These are phyloP conservation scores for Trichosporon sp. DNA, from an alignment of 1,284 basidiomycete species.

Conservation along the genomic window DNA sequence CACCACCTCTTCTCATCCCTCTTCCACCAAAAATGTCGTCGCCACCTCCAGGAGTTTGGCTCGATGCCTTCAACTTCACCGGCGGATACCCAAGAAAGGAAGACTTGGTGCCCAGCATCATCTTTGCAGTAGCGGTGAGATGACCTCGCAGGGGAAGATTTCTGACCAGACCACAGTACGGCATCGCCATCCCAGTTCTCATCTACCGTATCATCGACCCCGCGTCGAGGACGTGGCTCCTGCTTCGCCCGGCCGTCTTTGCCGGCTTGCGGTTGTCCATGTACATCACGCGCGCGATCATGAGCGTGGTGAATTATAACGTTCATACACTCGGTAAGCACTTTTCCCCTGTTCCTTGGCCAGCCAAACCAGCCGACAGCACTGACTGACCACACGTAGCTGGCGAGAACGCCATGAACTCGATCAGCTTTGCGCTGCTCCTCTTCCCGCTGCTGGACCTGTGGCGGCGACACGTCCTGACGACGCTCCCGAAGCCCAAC, in stretches of 20 bases:
- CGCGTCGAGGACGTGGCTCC: slow-evolving; percentile 17
- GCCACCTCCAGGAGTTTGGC: not conserved
- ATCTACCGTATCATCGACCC: slow-evolving; percentile 19
- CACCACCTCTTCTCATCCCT: not conserved
- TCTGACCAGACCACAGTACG: slow-evolving; percentile 20
- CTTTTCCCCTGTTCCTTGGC: not conserved
- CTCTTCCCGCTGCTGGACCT: slow-evolving; percentile 28
- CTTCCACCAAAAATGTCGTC: not conserved
- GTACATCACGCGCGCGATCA: slow-evolving; percentile 25
- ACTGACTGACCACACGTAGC: too few relatives aligned
- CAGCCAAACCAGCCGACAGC: not conserved
- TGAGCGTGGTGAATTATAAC: slow-evolving; percentile 25
- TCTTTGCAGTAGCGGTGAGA: slow-evolving; percentile 32
- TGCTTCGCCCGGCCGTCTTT: slow-evolving; percentile 33
- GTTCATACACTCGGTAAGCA: slow-evolving; percentile 22
- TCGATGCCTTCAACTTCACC: slow-evolving; percentile 29
- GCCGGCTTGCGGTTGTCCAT: slow-evolving; percentile 21
- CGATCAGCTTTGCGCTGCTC: slow-evolving; percentile 30
- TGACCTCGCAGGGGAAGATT: not conserved
- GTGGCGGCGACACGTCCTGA: slow-evolving; percentile 25
- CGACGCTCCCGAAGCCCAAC: not conserved
- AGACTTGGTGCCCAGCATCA: slow-evolving; percentile 34
- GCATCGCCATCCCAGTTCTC: slow-evolving; percentile 18
- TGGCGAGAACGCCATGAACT: slow-evolving; percentile 32
- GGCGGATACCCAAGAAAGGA: slow-evolving; percentile 26